These are phyloP conservation scores for Bipolaris cookei DNA, from an alignment of 2,329 filamentous ascomycete genomes.

Conservation along the genomic window DNA sequence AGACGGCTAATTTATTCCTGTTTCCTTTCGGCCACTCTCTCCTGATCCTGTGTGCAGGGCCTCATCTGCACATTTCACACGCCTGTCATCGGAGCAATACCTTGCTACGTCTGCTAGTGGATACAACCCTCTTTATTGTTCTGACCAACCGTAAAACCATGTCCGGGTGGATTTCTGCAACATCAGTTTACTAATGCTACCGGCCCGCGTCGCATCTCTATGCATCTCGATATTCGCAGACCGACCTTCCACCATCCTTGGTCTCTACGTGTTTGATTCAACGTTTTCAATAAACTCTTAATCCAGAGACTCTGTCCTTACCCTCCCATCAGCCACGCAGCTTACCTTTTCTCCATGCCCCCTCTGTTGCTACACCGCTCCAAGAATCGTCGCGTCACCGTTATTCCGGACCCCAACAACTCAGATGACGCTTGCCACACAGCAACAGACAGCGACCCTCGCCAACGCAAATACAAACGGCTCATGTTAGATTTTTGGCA, in stretches of 20 bases:
- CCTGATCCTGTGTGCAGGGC: slow-evolving; percentile 39
- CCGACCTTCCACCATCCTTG: slow-evolving; percentile 23
- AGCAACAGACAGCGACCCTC: slow-evolving; percentile 20
- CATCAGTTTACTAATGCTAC: slow-evolving; percentile 46
- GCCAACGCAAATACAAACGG: slow-evolving; percentile 42
- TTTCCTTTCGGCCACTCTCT: slow-evolving; percentile 37
- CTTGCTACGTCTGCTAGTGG: slow-evolving; percentile 44
- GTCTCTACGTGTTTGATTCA: slow-evolving; percentile 30
- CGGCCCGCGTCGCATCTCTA: slow-evolving; percentile 43
- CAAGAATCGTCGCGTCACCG: slow-evolving; percentile 47
- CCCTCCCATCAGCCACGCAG: slow-evolving; percentile 31
- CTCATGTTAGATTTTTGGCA: slow-evolving; percentile 51
- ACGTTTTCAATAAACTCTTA: slow-evolving; percentile 34
- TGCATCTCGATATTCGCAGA: slow-evolving; percentile 36
- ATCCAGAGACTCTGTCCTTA: slow-evolving; percentile 33
- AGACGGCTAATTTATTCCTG: slow-evolving; percentile 14
- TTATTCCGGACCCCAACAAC: slow-evolving; percentile 32
- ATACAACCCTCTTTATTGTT: slow-evolving; percentile 49
- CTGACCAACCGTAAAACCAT: slow-evolving; percentile 49
- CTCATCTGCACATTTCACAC: slow-evolving; percentile 32
- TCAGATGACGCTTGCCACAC: slow-evolving; percentile 27
- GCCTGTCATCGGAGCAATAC: slow-evolving; percentile 40
- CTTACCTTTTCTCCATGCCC: slow-evolving; percentile 40
- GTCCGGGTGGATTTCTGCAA: slow-evolving; percentile 47
- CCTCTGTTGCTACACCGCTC: slow-evolving; percentile 42